Evolutionary conservation across 768 basidiomycete species (phyloP).

Genomic region (Pleurotus salmoneostramineus): DNA sequence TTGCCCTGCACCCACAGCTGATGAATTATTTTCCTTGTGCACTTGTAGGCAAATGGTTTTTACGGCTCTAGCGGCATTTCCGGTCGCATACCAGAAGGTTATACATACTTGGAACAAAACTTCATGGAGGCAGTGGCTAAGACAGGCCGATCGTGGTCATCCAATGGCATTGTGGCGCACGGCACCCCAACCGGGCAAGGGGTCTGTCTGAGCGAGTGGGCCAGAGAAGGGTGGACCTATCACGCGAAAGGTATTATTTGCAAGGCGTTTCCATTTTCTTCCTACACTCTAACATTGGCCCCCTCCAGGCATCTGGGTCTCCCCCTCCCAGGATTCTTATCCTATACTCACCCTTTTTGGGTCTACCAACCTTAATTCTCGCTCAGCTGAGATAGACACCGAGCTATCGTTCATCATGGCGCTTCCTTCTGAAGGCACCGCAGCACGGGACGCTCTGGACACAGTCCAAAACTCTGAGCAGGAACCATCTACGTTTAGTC

Average conservation of each 20-base stretch:
- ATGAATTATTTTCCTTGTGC: conserved; percentile 4
- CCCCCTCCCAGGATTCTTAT: conserved; percentile 42
- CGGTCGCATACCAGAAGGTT: conserved; percentile 92
- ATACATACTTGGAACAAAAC: conserved; percentile 80
- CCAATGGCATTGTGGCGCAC: conserved; percentile 12
- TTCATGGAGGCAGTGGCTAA: conserved; percentile 67
- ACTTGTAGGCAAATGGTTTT: conserved; percentile 87
- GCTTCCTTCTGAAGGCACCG: conserved; percentile 42
- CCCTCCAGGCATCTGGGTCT: conserved; percentile 82
- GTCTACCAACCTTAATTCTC: conserved; percentile 91
- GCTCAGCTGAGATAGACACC: conserved; percentile 87
- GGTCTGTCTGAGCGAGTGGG: conserved; percentile 85
- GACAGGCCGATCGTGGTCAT: conserved; percentile 40
- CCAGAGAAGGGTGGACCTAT: conserved; percentile 90
- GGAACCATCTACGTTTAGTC: not conserved
- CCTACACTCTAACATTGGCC: not conserved
- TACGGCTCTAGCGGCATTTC: conserved; percentile 87
- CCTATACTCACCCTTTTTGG: conserved; percentile 85
- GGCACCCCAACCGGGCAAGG: conserved; percentile 26
- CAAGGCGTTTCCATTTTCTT: conserved; percentile 5
- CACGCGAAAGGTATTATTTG: conserved; percentile 85
- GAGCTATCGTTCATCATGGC: conserved; percentile 87
- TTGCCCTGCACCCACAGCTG: not conserved
- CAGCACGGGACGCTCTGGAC: not conserved
- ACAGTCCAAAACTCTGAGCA: not conserved